A percentile compares a stretch with the other conserved stretches of the same genome.
phyloP scores from a whole-genome alignment of 345 rosid species.

The Salix purpurea region DNA sequence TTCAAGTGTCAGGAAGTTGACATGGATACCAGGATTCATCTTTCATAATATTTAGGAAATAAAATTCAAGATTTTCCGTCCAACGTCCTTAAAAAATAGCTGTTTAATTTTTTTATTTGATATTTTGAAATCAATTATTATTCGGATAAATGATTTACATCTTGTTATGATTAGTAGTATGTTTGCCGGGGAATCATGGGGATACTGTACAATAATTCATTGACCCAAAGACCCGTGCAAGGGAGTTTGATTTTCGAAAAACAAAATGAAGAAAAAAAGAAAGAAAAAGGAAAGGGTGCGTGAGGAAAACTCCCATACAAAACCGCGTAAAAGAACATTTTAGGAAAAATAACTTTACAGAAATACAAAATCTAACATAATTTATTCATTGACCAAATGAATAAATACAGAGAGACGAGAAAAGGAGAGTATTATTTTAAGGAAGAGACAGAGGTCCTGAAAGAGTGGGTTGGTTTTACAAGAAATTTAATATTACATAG shows the following conservation, averaged over 20 bases:
- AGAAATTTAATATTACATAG: neutral
- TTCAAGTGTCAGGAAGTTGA: neutral
- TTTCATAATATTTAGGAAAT: neutral
- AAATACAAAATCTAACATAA: neutral
- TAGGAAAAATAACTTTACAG: neutral
- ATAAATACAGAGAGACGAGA: neutral
- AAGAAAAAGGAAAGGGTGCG: slow-evolving; percentile 7
- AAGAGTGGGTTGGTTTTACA: slow-evolving; percentile 40
- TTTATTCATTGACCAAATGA: neutral
- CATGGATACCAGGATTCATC: neutral
- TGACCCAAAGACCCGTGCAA: neutral
- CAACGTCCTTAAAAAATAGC: neutral
- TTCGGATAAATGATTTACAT: neutral
- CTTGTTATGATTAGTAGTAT: neutral
- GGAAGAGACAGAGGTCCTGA: slow-evolving; percentile 51
- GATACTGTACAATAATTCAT: neutral
- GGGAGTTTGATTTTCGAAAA: neutral
- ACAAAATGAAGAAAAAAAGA: too few species aligned
- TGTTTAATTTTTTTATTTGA: too few species aligned
- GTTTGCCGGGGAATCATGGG: neutral
- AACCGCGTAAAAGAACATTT: slow-evolving; percentile 32
- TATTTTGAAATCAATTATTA: neutral
- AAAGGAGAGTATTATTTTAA: slow-evolving; percentile 23
- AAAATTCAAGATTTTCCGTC: neutral
- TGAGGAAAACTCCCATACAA: neutral